Base-by-base conservation (phyloP, 768 basidiomycete genomes). In the Dentipellis fragilis region DNA sequence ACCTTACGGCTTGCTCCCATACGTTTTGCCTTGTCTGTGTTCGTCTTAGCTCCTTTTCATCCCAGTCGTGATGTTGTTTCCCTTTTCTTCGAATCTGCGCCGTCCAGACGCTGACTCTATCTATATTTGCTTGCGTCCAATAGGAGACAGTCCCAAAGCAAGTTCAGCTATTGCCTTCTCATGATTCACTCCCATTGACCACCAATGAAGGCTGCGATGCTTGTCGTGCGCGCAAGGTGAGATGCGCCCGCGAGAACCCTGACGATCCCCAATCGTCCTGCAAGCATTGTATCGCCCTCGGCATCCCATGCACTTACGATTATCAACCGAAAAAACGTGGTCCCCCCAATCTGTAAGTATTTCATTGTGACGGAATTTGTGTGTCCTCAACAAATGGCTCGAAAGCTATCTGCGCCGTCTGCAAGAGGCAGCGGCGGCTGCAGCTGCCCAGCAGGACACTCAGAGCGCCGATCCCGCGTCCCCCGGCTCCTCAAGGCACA, bases 241-340 rank as follows among this genome's bases (percentile, higher is more conserved):
- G 88, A 52, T 93, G 89, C 64, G 84, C 85, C 6, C 76, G 85
- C 59, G 90, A 92, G 65, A 84, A 84, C 62, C 79, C 83, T 22
- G 87, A 88, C 59, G 87, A 88, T 65, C 73, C 80, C 10, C 86
- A 84, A 68, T 82, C 82, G 60, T 76, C 85, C 8, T 93, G 90
- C 85, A 92, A 89, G 66, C 90, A 93, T 66, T 93, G 90, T 67
- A 75, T 86, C 62, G 78, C 85, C 0, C 80, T 93, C 51, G 85
- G 83, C 17, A 87, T 93, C 50, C 79, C 83, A 5, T 93, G 93
- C 68, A 92, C 88, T 1, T 95, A 93, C 62, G 87, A 91, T 65
- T 94, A 94, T 67, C 87, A 89, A 66, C 93, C 93, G 17, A 93
- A 93, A 76, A 94, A 94, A 70, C 76, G 93, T 55, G 93, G 93